Evolutionary conservation across 139 green algal species (phyloP).

Genomic region (Zygnema circumcarinatum): DNA sequence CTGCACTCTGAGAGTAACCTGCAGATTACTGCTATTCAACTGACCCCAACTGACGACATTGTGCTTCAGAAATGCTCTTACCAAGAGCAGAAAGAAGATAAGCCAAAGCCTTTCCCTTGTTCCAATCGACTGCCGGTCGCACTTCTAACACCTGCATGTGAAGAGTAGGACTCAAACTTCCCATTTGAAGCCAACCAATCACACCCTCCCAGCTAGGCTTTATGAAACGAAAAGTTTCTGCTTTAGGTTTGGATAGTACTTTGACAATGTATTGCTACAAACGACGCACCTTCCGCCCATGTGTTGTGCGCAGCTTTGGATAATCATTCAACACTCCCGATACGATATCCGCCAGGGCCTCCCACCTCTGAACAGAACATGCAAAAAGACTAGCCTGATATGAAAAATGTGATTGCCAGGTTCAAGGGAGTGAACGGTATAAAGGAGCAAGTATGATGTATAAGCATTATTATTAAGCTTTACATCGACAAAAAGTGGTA

Average conservation of each 20-base stretch:
- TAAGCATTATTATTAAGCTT: no score
- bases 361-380: slow-evolving; percentile 47
- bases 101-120: slow-evolving; percentile 92
- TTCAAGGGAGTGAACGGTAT: no score
- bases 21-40: background rate
- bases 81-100: slow-evolving; percentile 80
- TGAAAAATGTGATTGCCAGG: no score
- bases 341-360: slow-evolving; percentile 61
- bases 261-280: background rate
- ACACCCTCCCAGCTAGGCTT: no score
- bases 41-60: slow-evolving; percentile 32
- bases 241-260: background rate
- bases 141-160: slow-evolving; percentile 97
- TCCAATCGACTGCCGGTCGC: slow-evolving; percentile 88
- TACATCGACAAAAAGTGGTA: no score
- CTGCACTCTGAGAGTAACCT: background rate
- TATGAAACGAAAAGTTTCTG: no score
- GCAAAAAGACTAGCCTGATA: no score
- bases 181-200: no score
- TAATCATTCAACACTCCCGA: slow-evolving; percentile 54
- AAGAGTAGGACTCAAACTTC: no score
- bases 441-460: no score
- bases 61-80: slow-evolving; percentile 18
- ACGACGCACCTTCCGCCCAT: slow-evolving; percentile 47
- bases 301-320: slow-evolving; percentile 69